A percentile compares a stretch with the other conserved stretches of the same genome.
These are phyloP conservation scores for Candida caryicola DNA, from an alignment of 805 yeast genomes.

Conservation along the genomic window DNA sequence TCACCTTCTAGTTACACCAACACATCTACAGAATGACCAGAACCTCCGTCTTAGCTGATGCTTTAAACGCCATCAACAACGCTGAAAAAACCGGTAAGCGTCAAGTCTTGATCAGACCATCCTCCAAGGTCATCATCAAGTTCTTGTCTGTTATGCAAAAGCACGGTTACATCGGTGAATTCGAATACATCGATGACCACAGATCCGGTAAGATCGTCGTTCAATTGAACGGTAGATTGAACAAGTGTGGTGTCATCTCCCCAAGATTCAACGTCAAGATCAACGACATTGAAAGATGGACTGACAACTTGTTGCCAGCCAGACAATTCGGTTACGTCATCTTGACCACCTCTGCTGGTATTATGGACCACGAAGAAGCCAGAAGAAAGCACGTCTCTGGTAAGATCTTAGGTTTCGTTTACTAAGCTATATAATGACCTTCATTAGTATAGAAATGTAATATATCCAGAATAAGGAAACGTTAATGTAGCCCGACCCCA, in stretches of 20 bases:
- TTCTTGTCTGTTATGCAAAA: constrained; percentile 31
- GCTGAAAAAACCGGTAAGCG: constrained; percentile 39
- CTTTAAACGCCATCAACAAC: constrained; percentile 35
- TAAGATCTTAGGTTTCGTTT: constrained; percentile 96
- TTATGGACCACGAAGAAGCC: constrained; percentile 99
- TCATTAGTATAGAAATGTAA: neutral
- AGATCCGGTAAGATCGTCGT: constrained; percentile 37
- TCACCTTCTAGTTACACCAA: constrained; percentile 6
- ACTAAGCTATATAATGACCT: constrained; percentile 45
- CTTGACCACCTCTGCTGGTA: constrained; percentile 98
- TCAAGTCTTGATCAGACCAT: constrained; percentile 36
- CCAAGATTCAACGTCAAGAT: constrained; percentile 98
- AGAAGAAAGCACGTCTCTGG: constrained; percentile 99
- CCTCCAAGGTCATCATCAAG: constrained; percentile 33
- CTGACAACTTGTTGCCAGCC: constrained; percentile 96
- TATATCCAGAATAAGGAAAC: neutral
- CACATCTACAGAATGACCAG: constrained; percentile 24
- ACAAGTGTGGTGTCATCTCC: constrained; percentile 98
- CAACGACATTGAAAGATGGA: constrained; percentile 96
- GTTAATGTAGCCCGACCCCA: too few species aligned
- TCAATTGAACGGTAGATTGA: constrained; percentile 49
- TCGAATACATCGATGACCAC: constrained; percentile 37
- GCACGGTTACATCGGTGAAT: constrained; percentile 38
- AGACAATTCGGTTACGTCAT: constrained; percentile 98
- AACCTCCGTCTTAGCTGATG: constrained; percentile 36